A percentile compares a stretch with the other conserved stretches of the same genome.
phyloP scores from a whole-genome alignment of 345 rosid species.

The Crucihimalaya himalaica region DNA sequence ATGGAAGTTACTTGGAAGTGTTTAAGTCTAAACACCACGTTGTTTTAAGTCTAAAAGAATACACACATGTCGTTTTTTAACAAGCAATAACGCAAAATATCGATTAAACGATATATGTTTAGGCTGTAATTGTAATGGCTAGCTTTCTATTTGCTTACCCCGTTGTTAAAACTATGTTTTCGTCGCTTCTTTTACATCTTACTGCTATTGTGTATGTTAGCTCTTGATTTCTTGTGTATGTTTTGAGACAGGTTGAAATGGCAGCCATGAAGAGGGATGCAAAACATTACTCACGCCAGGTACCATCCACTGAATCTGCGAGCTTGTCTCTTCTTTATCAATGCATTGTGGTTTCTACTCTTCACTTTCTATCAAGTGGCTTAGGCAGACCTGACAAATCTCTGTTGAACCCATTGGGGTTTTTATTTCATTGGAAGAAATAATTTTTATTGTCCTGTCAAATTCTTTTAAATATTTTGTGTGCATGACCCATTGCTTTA shows the following conservation, averaged over 20 bases:
- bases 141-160: no score
- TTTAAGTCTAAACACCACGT: no score
- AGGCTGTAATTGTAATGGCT: no score
- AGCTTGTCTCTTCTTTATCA: conserved; percentile 23
- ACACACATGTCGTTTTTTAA: no score
- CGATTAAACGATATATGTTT: no score
- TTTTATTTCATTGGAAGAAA: not conserved
- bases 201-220: no score
- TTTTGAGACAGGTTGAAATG: conserved; percentile 96
- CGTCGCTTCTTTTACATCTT: no score
- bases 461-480: conserved; percentile 4
- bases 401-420: not conserved
- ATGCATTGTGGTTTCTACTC: not conserved
- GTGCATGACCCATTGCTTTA: conserved; percentile 6
- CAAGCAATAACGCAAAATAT: no score
- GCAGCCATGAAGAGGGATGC: conserved; percentile 99
- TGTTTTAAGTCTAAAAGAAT: no score
- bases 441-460: not conserved
- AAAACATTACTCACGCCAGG: conserved; percentile 99
- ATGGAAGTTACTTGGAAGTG: no score
- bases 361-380: not conserved
- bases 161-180: no score
- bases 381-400: conserved; percentile 5
- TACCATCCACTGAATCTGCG: conserved; percentile 38
- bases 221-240: no score